Conservation (phyloP, 2,329 filamentous ascomycete genomes). For the Stemphylium lycopersici region DNA sequence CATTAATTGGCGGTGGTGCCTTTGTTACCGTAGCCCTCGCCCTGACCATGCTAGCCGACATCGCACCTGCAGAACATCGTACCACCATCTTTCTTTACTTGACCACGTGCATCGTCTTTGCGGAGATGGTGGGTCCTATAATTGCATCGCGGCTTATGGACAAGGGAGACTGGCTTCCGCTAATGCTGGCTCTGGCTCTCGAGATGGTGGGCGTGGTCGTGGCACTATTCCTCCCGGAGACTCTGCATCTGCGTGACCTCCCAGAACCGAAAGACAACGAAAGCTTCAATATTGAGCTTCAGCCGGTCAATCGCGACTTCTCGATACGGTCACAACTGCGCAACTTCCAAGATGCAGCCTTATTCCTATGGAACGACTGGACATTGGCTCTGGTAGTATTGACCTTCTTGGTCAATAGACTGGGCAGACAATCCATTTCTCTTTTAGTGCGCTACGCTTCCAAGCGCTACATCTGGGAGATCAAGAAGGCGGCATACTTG, state of each 20-base stretch:
- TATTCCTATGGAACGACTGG: conserved; percentile 50
- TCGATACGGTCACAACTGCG: conserved; percentile 38
- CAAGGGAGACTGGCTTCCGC: conserved; percentile 40
- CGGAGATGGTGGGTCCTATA: conserved; percentile 45
- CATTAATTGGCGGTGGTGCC: conserved; percentile 55
- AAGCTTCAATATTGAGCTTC: conserved; percentile 24
- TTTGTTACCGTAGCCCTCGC: conserved; percentile 56
- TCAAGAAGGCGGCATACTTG: conserved; percentile 51
- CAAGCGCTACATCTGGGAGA: conserved; percentile 57
- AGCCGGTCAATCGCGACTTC: conserved; percentile 21
- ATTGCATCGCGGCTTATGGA: conserved; percentile 43
- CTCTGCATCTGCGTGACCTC: conserved; percentile 42
- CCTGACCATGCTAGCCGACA: conserved; percentile 59
- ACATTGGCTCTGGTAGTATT: conserved; percentile 52
- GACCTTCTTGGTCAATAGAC: conserved; percentile 56
- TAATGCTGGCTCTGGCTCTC: conserved; percentile 39
- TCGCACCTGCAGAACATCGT: conserved; percentile 55
- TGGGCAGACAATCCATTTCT: conserved; percentile 55
- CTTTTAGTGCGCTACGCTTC: conserved; percentile 60
- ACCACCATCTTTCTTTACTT: conserved; percentile 37
- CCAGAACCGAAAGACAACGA: conserved; percentile 31
- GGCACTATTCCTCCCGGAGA: conserved; percentile 43
- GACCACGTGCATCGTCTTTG: conserved; percentile 40
- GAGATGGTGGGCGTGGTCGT: conserved; percentile 35
- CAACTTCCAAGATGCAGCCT: conserved; percentile 48